These are phyloP conservation scores for Solanum hybrid DNA, from an alignment of 305 asterid genomes.

Conservation along the genomic window DNA sequence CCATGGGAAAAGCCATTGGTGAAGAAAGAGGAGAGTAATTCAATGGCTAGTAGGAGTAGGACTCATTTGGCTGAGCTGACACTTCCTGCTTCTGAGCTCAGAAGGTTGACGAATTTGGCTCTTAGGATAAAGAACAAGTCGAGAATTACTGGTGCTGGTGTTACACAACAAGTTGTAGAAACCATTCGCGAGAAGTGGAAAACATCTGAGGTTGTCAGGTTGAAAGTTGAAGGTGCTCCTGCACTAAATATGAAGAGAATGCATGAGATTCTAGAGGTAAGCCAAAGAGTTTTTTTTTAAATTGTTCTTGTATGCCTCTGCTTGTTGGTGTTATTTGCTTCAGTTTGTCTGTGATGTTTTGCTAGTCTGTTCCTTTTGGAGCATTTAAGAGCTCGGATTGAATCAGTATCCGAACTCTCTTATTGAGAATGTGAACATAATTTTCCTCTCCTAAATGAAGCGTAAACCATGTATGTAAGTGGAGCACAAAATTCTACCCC, in stretches of 20 bases:
- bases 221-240: slow-evolving; percentile 84
- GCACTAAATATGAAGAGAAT: slow-evolving; percentile 91
- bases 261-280: slow-evolving; percentile 88
- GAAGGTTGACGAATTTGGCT: slow-evolving; percentile 64
- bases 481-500: not conserved
- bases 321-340: not conserved
- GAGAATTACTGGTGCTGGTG: slow-evolving; percentile 66
- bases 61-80: slow-evolving; percentile 67
- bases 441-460: not conserved
- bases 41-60: slow-evolving; percentile 52
- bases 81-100: slow-evolving; percentile 69
- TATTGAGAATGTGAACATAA: not conserved
- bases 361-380: not conserved
- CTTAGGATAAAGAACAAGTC: slow-evolving; percentile 62
- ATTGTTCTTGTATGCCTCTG: not conserved
- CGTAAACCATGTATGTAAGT: not conserved
- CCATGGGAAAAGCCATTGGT: slow-evolving; percentile 64
- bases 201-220: slow-evolving; percentile 63
- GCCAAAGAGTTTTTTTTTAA: not conserved
- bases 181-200: slow-evolving; percentile 75
- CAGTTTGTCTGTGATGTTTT: not conserved
- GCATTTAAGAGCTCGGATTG: not conserved
- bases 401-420: not conserved
- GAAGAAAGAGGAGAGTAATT: slow-evolving; percentile 19
- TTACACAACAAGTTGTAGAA: slow-evolving; percentile 71